phyloP scores from a whole-genome alignment of 148 eudicot genomes.

The Rhododendron henanense region DNA sequence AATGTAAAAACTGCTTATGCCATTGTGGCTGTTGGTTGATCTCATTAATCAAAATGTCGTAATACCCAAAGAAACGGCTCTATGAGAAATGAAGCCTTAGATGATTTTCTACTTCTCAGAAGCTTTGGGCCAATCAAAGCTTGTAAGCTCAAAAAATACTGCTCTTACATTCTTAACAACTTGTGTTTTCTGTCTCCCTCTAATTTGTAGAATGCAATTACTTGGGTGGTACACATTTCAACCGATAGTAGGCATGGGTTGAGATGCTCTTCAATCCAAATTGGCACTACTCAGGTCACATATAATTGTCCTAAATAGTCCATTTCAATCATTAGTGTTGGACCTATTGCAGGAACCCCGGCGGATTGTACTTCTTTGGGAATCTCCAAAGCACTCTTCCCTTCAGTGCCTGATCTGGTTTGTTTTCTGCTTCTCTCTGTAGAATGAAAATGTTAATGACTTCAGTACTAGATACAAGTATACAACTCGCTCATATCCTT shows the following conservation, averaged over 20 bases:
- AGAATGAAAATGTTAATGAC: slow-evolving; percentile 4
- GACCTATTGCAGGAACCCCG: slow-evolving; percentile 71
- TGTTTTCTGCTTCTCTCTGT: not conserved
- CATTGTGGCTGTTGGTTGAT: not conserved
- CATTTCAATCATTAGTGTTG: not conserved
- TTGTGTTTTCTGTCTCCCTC: not conserved
- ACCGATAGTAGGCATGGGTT: not conserved
- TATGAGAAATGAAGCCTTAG: not conserved
- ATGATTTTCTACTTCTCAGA: not conserved
- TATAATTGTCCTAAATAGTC: not conserved
- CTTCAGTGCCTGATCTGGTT: slow-evolving; percentile 82
- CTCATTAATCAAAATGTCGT: not conserved
- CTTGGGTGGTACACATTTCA: not conserved
- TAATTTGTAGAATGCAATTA: not conserved
- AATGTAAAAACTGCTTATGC: not conserved
- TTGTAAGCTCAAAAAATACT: not conserved
- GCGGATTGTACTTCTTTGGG: slow-evolving; percentile 96
- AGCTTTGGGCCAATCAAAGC: not conserved
- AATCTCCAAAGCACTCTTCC: slow-evolving; percentile 64
- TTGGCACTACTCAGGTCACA: not conserved
- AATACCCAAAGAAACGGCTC: too few species aligned
- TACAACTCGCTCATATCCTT: not conserved
- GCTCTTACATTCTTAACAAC: not conserved
- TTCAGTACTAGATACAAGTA: not conserved
- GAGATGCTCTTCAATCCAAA: not conserved